A percentile compares a stretch with the other conserved stretches of the same genome.
Evolutionary conservation across 73 alveolate species (phyloP).

Genomic region (Tetrahymena borealis): DNA sequence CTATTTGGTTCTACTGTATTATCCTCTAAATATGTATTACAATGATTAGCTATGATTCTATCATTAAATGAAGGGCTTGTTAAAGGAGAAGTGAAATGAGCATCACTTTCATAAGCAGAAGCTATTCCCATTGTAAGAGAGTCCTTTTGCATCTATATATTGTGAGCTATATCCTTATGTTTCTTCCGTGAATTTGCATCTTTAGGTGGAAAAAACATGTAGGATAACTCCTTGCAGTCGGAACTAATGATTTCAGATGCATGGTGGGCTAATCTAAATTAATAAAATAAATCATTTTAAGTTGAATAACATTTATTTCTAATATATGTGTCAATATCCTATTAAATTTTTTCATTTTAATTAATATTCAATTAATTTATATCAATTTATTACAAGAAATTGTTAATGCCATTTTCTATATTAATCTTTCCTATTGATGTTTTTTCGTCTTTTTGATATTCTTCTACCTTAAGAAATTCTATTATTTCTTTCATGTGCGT

Average conservation of each 20-base stretch:
- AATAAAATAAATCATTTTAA: too few species aligned
- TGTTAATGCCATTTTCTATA: not conserved
- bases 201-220: not conserved
- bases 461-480: not conserved
- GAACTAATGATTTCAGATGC: not conserved
- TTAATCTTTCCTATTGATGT: not conserved
- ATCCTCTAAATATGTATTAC: not conserved
- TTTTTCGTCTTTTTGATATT: not conserved
- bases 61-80: not conserved
- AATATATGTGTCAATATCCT: too few species aligned
- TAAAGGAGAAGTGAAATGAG: not conserved
- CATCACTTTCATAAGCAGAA: not conserved
- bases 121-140: not conserved
- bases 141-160: not conserved
- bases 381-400: not conserved
- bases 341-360: too few species aligned
- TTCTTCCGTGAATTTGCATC: not conserved
- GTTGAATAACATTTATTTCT: too few species aligned
- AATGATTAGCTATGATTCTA: not conserved
- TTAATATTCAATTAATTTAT: too few species aligned
- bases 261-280: not conserved
- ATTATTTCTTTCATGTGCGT: not conserved
- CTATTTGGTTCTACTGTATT: not conserved
- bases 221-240: not conserved
- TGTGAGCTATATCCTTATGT: not conserved